Conservation (phyloP, 2,329 filamentous ascomycete genomes). For the Cladosporium cucumerinum region DNA sequence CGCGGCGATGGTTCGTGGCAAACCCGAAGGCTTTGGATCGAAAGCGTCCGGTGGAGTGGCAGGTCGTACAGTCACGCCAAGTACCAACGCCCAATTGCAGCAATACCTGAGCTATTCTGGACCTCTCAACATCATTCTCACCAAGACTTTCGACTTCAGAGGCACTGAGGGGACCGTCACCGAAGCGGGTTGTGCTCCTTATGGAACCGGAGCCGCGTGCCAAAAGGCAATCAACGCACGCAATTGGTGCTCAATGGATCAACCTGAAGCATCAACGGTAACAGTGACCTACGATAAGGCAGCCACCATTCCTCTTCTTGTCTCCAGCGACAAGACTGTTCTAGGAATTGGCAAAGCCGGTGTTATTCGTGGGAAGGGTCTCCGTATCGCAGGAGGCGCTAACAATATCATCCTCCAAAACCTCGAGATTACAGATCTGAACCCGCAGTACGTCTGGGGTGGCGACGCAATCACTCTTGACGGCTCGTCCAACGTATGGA, state of each 20-base stretch:
- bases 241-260: slow-evolving; percentile 53
- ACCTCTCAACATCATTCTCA: slow-evolving; percentile 57
- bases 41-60: slow-evolving; percentile 53
- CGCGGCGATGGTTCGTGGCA: slow-evolving; percentile 33
- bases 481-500: slow-evolving; percentile 37
- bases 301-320: slow-evolving; percentile 42
- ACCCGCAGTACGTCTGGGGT: slow-evolving; percentile 40
- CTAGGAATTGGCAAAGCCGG: slow-evolving; percentile 40
- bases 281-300: slow-evolving; percentile 54
- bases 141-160: slow-evolving; percentile 54
- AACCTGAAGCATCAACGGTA: slow-evolving; percentile 14
- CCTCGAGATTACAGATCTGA: slow-evolving; percentile 37
- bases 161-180: slow-evolving; percentile 46
- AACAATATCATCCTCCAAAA: slow-evolving; percentile 54
- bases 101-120: slow-evolving; percentile 24
- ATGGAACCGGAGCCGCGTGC: slow-evolving; percentile 52
- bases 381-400: slow-evolving; percentile 39
- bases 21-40: slow-evolving; percentile 42
- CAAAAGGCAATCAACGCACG: slow-evolving; percentile 60
- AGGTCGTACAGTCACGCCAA: slow-evolving; percentile 39
- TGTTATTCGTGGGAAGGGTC: slow-evolving; percentile 43
- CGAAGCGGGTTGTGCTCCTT: slow-evolving; percentile 55
- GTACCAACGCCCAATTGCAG: slow-evolving; percentile 49
- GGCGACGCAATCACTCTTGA: slow-evolving; percentile 39
- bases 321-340: slow-evolving; percentile 43